phyloP scores from a whole-genome alignment of 2,329 filamentous ascomycete species.

The Elsinoe batatas region DNA sequence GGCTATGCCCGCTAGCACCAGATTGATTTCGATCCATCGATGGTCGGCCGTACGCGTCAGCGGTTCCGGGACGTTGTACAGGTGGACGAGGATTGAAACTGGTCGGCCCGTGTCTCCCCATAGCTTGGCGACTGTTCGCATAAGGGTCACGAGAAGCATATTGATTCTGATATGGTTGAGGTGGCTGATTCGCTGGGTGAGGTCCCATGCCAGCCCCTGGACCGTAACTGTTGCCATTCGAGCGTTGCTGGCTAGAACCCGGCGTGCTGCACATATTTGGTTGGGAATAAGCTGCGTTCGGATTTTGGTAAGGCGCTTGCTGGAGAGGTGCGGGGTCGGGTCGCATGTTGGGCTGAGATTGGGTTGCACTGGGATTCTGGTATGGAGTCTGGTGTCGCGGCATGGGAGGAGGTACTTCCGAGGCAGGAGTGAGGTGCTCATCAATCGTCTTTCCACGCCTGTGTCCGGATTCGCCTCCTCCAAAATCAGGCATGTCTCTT shows the following conservation, averaged over 20 bases:
- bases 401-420: conserved; percentile 13
- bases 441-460: conserved; percentile 24
- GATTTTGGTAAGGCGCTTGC: background rate
- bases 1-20: background rate
- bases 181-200: conserved; percentile 11
- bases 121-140: background rate
- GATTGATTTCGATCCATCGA: conserved; percentile 1
- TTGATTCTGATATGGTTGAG: conserved; percentile 11
- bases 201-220: background rate
- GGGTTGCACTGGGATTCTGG: conserved; percentile 40
- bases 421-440: conserved; percentile 20
- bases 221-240: background rate
- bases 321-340: background rate
- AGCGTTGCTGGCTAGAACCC: background rate
- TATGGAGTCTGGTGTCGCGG: conserved; percentile 46
- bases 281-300: background rate
- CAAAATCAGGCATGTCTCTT: conserved; percentile 55
- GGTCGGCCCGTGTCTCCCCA: background rate
- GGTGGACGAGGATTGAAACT: background rate
- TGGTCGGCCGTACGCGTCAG: conserved; percentile 9
- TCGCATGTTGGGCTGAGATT: conserved; percentile 8
- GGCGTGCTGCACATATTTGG: background rate
- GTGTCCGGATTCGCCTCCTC: conserved; percentile 29
- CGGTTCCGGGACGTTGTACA: conserved; percentile 1
- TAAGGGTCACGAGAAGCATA: conserved; percentile 9